phyloP scores from a whole-genome alignment of 768 basidiomycete genomes.

The Pleurotus salmoneostramineus region DNA sequence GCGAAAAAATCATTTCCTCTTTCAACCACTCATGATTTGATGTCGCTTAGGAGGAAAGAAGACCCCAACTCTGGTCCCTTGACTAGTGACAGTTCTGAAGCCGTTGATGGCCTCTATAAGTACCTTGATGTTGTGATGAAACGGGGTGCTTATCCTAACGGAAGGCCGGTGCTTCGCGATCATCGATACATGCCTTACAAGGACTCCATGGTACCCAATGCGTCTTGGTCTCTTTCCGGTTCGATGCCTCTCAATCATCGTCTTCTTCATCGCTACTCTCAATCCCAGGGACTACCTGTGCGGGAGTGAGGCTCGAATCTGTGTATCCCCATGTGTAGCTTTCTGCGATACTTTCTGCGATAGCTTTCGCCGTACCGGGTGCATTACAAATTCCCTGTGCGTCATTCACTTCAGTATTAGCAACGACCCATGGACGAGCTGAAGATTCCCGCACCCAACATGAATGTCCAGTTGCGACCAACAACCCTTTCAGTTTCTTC shows the following conservation, averaged over 20 bases:
- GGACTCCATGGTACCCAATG: background rate
- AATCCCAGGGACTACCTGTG: background rate
- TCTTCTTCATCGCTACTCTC: background rate
- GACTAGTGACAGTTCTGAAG: background rate
- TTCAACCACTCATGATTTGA: background rate
- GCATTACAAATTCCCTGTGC: constrained; percentile 74
- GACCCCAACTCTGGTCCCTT: background rate
- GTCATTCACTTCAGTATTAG: background rate
- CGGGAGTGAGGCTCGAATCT: background rate
- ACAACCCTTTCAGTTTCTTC: constrained; percentile 50
- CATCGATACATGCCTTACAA: background rate
- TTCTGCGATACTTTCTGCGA: constrained; percentile 70
- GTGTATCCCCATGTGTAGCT: constrained; percentile 24
- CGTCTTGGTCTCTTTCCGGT: background rate
- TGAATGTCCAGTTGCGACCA: constrained; percentile 75
- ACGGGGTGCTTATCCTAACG: background rate
- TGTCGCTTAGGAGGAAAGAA: background rate
- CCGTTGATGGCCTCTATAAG: background rate
- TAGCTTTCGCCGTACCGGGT: constrained; percentile 74
- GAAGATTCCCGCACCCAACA: constrained; percentile 56
- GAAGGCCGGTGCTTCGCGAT: background rate
- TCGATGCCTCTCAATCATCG: background rate
- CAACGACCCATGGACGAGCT: background rate
- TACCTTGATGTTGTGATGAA: constrained; percentile 9
- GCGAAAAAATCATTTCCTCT: background rate